Evolutionary conservation across 2,329 filamentous ascomycete species (phyloP).

Genomic region (Colletotrichum spinosum): DNA sequence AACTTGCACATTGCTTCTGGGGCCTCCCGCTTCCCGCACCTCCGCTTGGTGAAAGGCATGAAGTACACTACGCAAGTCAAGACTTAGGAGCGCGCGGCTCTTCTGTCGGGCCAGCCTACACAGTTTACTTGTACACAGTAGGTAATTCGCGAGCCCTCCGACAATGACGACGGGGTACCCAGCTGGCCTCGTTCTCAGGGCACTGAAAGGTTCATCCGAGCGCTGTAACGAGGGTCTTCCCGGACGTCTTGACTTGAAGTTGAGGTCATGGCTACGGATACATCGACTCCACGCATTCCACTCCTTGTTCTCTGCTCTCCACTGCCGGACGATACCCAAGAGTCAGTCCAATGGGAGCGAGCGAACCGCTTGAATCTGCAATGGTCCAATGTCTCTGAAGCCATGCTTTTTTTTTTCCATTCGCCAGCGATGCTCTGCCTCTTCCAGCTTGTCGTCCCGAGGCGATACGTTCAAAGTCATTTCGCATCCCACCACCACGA

Average conservation of each 20-base stretch:
- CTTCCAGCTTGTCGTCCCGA: conserved; percentile 13
- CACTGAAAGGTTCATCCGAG: conserved; percentile 31
- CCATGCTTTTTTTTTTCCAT: background rate
- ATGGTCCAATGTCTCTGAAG: conserved; percentile 8
- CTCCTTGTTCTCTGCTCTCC: background rate
- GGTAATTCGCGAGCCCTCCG: too few relatives aligned
- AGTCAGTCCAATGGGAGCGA: conserved; percentile 6
- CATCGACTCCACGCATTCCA: conserved; percentile 25
- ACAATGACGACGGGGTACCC: too few relatives aligned
- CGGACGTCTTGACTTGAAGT: conserved; percentile 20
- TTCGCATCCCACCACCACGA: background rate
- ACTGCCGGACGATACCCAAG: background rate
- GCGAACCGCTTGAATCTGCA: background rate
- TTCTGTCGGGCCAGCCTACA: too few relatives aligned
- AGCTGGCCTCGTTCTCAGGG: background rate
- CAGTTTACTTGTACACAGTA: too few relatives aligned
- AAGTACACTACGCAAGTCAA: too few relatives aligned
- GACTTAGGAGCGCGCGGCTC: too few relatives aligned
- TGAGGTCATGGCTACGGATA: conserved; percentile 34
- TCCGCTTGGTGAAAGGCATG: background rate
- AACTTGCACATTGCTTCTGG: conserved; percentile 5
- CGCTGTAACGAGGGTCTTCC: conserved; percentile 32
- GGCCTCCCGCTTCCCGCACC: conserved; percentile 25
- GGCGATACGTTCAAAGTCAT: conserved; percentile 22
- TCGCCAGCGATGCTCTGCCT: background rate